Conservation (phyloP, 805 yeast species). For the Lachancea cidri region DNA sequence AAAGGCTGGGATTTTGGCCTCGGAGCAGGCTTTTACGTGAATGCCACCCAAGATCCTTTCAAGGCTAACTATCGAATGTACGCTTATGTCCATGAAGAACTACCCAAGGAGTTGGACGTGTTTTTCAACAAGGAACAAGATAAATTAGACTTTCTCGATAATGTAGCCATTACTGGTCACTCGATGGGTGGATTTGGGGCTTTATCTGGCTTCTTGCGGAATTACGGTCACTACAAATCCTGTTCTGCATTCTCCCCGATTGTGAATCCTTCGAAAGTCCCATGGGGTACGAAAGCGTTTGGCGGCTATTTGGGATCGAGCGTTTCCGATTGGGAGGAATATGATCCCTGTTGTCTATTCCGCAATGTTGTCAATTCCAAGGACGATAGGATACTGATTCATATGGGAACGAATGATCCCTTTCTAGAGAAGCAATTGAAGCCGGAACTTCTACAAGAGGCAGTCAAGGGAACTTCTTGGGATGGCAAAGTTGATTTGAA, state of each 20-base stretch:
- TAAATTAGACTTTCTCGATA: slow-evolving; percentile 52
- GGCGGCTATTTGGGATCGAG: slow-evolving; percentile 65
- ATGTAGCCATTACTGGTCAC: slow-evolving; percentile 83
- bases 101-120: slow-evolving; percentile 47
- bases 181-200: slow-evolving; percentile 99
- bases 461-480: slow-evolving; percentile 51
- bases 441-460: slow-evolving; percentile 64
- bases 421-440: slow-evolving; percentile 65
- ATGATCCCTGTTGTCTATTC: slow-evolving; percentile 82
- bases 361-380: slow-evolving; percentile 43
- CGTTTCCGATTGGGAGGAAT: slow-evolving; percentile 51
- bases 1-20: slow-evolving; percentile 80
- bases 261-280: slow-evolving; percentile 65
- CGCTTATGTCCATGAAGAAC: slow-evolving; percentile 70
- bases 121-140: slow-evolving; percentile 29
- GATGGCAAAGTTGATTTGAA: slow-evolving; percentile 55
- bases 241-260: slow-evolving; percentile 92
- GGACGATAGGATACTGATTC: slow-evolving; percentile 65
- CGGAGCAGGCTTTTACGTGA: slow-evolving; percentile 92
- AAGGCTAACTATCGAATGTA: slow-evolving; percentile 76
- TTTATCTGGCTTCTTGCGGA: slow-evolving; percentile 56
- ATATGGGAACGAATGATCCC: slow-evolving; percentile 75
- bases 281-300: slow-evolving; percentile 89
- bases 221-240: slow-evolving; percentile 60
- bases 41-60: slow-evolving; percentile 76